phyloP scores from a whole-genome alignment of 2,329 filamentous ascomycete species.

The Fonsecaea nubica region DNA sequence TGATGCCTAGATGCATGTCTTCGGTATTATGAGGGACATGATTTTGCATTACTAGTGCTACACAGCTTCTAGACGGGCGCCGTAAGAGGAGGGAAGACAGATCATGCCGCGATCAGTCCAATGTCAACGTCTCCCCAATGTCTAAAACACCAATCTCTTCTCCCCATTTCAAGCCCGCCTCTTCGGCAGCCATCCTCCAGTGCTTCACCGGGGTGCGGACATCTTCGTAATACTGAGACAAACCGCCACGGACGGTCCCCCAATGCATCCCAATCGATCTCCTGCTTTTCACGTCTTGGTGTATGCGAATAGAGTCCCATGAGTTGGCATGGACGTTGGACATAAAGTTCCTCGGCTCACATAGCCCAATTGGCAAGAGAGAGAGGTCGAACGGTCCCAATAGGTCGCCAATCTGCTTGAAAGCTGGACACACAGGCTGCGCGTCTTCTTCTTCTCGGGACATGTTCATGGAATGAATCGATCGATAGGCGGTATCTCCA shows the following conservation, averaged over 20 bases:
- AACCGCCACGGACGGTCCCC: slow-evolving; percentile 48
- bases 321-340: slow-evolving; percentile 56
- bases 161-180: slow-evolving; percentile 49
- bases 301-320: slow-evolving; percentile 56
- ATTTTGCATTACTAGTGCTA: no score
- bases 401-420: slow-evolving; percentile 54
- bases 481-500: slow-evolving; percentile 59
- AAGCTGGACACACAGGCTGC: slow-evolving; percentile 55
- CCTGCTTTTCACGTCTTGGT: slow-evolving; percentile 55
- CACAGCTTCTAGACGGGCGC: background rate
- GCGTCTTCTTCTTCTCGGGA: slow-evolving; percentile 42
- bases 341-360: slow-evolving; percentile 53
- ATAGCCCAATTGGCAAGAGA: slow-evolving; percentile 58
- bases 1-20: background rate
- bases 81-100: background rate
- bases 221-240: slow-evolving; percentile 56
- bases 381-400: slow-evolving; percentile 59
- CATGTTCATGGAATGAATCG: slow-evolving; percentile 37
- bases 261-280: slow-evolving; percentile 61
- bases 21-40: background rate
- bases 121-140: slow-evolving; percentile 56
- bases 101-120: slow-evolving; percentile 6
- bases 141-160: slow-evolving; percentile 50
- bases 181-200: slow-evolving; percentile 54
- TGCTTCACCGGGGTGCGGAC: slow-evolving; percentile 55